Evolutionary conservation across 768 basidiomycete species (phyloP), one percentile per base, ranked within the genome.

Genomic region (Suillus cothurnatus): DNA sequence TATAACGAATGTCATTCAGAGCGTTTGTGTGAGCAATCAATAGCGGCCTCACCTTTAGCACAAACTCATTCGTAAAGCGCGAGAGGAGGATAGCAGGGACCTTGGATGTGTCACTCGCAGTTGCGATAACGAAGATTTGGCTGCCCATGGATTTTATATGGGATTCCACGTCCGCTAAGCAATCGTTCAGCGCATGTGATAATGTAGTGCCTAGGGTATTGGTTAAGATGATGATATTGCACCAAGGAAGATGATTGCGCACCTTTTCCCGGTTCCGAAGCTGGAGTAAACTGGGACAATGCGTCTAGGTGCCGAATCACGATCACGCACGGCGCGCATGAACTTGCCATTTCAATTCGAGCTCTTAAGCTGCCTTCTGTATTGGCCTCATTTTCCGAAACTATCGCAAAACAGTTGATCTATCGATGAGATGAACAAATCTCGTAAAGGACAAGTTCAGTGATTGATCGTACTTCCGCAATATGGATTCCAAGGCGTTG

Each of bases 61-160:
- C 72, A 26, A 97, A 80, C 68, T 94, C 91, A 71, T 96, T 93
- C 73, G 97, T 98, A 80, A 98, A 97, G 65, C 83, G 86, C 9
- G 85, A 82, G 28, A 91, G 72, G 2, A 97, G 76, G 3, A 82
- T 81, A 1, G 85, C 72, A 2, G 93, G 88, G 19, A 95, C 79
- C 23, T 82, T 82, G n/a, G 86, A 86, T 4, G 83, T 78, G 53
- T 92, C 90, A 39, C 83, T 83, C 1, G 89, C 89, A 2, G 91
- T 94, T 9, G 85, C 96, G 61, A 94, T 73, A 3, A 95, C 80
- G 31, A 97, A 74, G 3, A 92, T 86, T 5, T 95, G 94, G 11
- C 67, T 85, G 89, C 1, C 88, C 88, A 2, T 84, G 83, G 85
- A 89, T 91, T 17, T 81, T 82, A 47, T 82, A 78, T 57, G 83